A percentile compares a stretch with the other conserved stretches of the same genome.
Conservation (phyloP, 1,139 yeast genomes). For the Ogataea hybrid region DNA sequence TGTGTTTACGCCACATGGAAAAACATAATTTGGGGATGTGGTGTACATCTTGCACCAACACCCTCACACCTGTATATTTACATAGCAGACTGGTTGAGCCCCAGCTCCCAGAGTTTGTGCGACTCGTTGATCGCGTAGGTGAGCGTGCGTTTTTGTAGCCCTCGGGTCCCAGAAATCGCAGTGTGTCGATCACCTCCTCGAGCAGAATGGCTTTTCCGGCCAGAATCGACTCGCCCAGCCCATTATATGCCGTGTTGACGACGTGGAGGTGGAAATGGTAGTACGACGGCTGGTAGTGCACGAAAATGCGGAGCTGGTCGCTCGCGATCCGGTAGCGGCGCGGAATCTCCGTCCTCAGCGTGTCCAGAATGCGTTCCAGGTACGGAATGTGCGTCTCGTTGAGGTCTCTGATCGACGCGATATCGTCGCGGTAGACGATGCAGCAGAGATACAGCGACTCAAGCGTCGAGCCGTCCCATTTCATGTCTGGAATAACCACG, state of each 20-base stretch:
- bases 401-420: constrained; percentile 78
- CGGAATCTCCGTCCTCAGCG: constrained; percentile 47
- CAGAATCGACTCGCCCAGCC: constrained; percentile 67
- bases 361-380: constrained; percentile 44
- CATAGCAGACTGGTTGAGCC: constrained; percentile 23
- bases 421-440: constrained; percentile 68
- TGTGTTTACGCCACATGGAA: constrained; percentile 11
- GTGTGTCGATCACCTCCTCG: constrained; percentile 77
- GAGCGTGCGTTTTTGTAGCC: constrained; percentile 45
- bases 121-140: constrained; percentile 70
- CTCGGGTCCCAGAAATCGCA: constrained; percentile 47
- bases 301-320: constrained; percentile 65
- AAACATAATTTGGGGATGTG: neutral
- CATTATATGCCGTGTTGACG: constrained; percentile 73
- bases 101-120: constrained; percentile 67
- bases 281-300: constrained; percentile 95
- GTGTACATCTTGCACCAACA: constrained; percentile 3
- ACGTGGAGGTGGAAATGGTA: constrained; percentile 93
- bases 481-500: constrained; percentile 75
- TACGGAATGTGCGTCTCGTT: constrained; percentile 54
- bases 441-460: constrained; percentile 76
- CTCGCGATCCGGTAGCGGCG: constrained; percentile 42
- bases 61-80: neutral
- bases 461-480: constrained; percentile 82
- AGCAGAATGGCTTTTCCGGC: constrained; percentile 81